Percentiles rank a stretch among this genome's conserved stretches.
These are phyloP conservation scores for Cephaloascus albidus DNA, from an alignment of 805 yeast genomes.

Conservation along the genomic window DNA sequence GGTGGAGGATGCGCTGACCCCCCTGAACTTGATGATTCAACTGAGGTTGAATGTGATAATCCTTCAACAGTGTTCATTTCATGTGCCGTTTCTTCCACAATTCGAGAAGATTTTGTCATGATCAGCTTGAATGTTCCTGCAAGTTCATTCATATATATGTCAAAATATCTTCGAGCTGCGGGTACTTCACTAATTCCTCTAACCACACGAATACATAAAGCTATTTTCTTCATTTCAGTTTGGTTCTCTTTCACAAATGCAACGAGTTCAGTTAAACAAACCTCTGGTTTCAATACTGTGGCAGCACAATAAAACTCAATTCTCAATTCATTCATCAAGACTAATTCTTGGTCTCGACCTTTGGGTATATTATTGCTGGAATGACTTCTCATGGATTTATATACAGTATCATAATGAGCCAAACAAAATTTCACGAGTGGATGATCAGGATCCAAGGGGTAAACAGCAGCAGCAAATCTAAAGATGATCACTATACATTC, in stretches of 20 bases:
- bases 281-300: neutral
- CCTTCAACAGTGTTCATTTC: neutral
- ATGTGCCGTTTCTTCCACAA: neutral
- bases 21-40: neutral
- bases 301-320: neutral
- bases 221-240: neutral
- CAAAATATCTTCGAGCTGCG: neutral
- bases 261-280: neutral
- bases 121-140: neutral
- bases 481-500: neutral
- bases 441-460: slow-evolving; percentile 11
- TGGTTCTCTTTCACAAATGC: neutral
- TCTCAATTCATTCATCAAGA: neutral
- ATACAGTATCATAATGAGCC: neutral
- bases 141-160: neutral
- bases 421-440: slow-evolving; percentile 16
- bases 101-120: neutral
- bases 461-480: slow-evolving; percentile 18
- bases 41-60: neutral
- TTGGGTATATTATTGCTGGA: neutral
- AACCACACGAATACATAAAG: neutral
- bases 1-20: neutral
- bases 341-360: neutral
- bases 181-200: neutral
- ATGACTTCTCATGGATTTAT: neutral